A percentile compares a stretch with the other conserved stretches of the same genome.
These are phyloP conservation scores for Tricholoma sp. DNA, from an alignment of 768 basidiomycete genomes.

Conservation along the genomic window DNA sequence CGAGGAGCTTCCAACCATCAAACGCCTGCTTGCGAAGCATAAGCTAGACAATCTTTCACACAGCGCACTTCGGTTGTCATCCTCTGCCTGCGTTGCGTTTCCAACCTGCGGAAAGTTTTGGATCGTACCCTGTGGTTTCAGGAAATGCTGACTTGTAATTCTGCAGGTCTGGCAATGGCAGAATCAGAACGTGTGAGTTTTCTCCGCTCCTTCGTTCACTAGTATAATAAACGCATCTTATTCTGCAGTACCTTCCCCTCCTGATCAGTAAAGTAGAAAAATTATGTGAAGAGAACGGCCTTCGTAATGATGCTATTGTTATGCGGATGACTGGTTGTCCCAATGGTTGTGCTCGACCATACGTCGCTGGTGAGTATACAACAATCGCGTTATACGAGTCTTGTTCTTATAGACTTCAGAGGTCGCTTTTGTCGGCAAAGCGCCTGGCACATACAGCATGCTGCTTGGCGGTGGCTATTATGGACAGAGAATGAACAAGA, in stretches of 20 bases:
- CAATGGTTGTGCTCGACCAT: conserved; percentile 90
- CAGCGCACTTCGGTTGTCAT: conserved; percentile 76
- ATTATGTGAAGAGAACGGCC: conserved; percentile 89
- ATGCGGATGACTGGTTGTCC: conserved; percentile 99
- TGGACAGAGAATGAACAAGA: conserved; percentile 94
- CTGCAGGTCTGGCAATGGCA: conserved; percentile 37
- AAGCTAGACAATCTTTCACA: conserved; percentile 84
- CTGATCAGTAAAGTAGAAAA: conserved; percentile 93
- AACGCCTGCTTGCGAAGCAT: conserved; percentile 73
- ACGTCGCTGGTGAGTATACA: conserved; percentile 65
- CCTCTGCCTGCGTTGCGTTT: conserved; percentile 96
- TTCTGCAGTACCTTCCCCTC: conserved; percentile 75
- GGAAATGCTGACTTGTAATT: conserved; percentile 2
- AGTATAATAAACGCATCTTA: neutral
- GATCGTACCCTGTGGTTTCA: neutral
- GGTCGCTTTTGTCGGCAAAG: conserved; percentile 95
- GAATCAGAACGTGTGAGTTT: conserved; percentile 48
- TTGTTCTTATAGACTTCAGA: conserved; percentile 41
- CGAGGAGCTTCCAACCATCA: conserved; percentile 72
- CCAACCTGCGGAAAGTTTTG: conserved; percentile 77
- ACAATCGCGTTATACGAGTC: neutral
- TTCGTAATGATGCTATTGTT: conserved; percentile 90
- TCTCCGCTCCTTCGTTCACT: neutral
- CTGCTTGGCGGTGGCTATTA: conserved; percentile 94
- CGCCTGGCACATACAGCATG: conserved; percentile 89